These are phyloP conservation scores for Phialocephala subalpina DNA, from an alignment of 2,329 filamentous ascomycete genomes.

Conservation along the genomic window DNA sequence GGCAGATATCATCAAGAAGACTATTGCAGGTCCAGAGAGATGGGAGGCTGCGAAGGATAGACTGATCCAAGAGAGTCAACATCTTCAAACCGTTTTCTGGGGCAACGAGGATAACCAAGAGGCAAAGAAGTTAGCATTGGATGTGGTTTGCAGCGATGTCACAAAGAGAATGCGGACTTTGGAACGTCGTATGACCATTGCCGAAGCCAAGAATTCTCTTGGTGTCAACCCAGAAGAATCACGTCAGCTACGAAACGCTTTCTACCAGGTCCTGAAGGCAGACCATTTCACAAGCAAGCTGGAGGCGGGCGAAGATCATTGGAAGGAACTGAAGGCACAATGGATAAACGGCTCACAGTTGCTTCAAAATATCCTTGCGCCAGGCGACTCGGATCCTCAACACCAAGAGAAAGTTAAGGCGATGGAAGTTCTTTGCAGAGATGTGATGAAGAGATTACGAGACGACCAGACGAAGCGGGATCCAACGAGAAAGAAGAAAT, in stretches of 20 bases:
- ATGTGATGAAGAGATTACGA: constrained; percentile 79
- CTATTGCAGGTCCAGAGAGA: constrained; percentile 72
- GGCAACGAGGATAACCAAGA: constrained; percentile 64
- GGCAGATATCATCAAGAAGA: constrained; percentile 77
- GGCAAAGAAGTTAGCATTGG: constrained; percentile 72
- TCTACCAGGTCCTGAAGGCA: constrained; percentile 70
- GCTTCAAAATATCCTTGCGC: constrained; percentile 61
- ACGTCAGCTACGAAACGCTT: constrained; percentile 69
- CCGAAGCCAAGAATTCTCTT: constrained; percentile 76
- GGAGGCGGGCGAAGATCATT: constrained; percentile 75
- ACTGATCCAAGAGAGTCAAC: constrained; percentile 69
- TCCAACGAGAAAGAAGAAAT: constrained; percentile 52
- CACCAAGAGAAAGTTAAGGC: constrained; percentile 67
- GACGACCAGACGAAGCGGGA: constrained; percentile 69
- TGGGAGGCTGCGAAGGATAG: constrained; percentile 77
- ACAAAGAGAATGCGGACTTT: constrained; percentile 78
- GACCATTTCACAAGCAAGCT: constrained; percentile 76
- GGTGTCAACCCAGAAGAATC: constrained; percentile 74
- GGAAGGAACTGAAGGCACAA: constrained; percentile 71
- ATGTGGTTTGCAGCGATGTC: constrained; percentile 82
- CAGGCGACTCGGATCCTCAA: constrained; percentile 58
- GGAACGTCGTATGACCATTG: constrained; percentile 73
- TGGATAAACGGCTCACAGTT: constrained; percentile 70
- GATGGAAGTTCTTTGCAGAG: constrained; percentile 74
- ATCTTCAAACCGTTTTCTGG: constrained; percentile 70